Base-by-base conservation (phyloP, 495 filamentous ascomycete genomes). In the Parathielavia appendiculata region DNA sequence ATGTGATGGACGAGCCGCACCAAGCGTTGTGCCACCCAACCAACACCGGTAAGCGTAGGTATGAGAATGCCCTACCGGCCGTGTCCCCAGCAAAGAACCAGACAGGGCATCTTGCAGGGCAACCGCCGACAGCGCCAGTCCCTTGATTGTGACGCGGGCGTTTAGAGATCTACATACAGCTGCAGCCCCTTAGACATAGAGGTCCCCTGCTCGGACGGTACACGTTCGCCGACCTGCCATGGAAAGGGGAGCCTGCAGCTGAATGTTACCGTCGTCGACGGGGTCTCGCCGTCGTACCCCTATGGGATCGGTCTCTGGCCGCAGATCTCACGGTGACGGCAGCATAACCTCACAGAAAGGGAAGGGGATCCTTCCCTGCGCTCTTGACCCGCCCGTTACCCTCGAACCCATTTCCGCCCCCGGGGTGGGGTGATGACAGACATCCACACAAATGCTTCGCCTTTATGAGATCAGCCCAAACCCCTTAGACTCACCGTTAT, bases 161-260 rank as follows among this genome's bases (percentile, higher is more conserved):
- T 2, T 30, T 30, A 6, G 26, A 38, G 16, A 38, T 30, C n/a
- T 19, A 53, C 56, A 44, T 51, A 54, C 46, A 32, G 44, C 47
- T 47, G 48, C 45, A 41, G 17, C 61, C 57, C 59, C 63, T 63
- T 50, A 47, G 64, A 50, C 66, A 68, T 50, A 63, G 67, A 59
- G 66, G 50, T 14, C 52, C 63, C 56, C 32, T 64, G 64, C 68
- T 64, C 66, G 30, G 63, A 68, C 61, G 55, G 71, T 48, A 57
- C 52, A 61, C 60, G 57, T 63, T 60, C 62, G 73, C 56, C 69
- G 71, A 75, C 74, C 73, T 53, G 46, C 61, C 54, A 62, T 52
- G 54, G 58, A 65, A 66, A 40, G 60, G 56, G 62, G 59, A 49
- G 39, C 22, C 23, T 64, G 61, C 55, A 63, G 59, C 41, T 30